phyloP scores from a whole-genome alignment of 768 basidiomycete species.

The Cytidiella melzeri region DNA sequence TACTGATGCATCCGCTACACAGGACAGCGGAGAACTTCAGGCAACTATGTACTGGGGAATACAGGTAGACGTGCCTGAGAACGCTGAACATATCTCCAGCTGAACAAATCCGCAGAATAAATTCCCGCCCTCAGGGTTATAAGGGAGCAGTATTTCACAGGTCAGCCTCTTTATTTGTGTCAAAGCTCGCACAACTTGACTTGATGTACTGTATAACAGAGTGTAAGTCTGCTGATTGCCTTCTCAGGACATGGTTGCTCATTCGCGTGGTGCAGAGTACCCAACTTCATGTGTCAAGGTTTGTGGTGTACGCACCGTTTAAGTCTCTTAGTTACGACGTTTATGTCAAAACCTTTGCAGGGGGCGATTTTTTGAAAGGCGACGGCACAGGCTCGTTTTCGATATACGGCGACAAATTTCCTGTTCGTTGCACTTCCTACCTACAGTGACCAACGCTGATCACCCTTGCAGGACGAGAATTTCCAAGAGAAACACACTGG shows the following conservation, averaged over 20 bases:
- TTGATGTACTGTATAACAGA: conserved; percentile 34
- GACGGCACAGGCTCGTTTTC: conserved; percentile 96
- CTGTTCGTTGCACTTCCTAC: conserved; percentile 41
- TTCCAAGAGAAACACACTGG: conserved; percentile 85
- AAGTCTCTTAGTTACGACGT: too few relatives aligned
- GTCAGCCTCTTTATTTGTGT: conserved; percentile 39
- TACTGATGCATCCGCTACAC: too few relatives aligned
- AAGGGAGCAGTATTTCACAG: conserved; percentile 90
- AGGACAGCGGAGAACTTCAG: conserved; percentile 98
- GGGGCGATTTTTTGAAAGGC: conserved; percentile 90
- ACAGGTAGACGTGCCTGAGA: conserved; percentile 43
- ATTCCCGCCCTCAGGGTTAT: conserved; percentile 84
- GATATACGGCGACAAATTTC: conserved; percentile 95
- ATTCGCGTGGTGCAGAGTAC: conserved; percentile 54
- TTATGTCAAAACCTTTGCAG: too few relatives aligned
- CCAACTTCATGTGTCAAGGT: conserved; percentile 98
- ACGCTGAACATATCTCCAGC: neutral
- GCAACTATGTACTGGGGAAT: conserved; percentile 97
- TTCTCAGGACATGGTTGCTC: too few relatives aligned
- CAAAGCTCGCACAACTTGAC: conserved; percentile 20
- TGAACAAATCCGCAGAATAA: conserved; percentile 44
- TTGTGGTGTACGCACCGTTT: too few relatives aligned
- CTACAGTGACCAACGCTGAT: too few relatives aligned
- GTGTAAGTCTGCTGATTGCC: conserved; percentile 52
- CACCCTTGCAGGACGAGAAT: conserved; percentile 88